phyloP scores from a whole-genome alignment of 345 rosid genomes.

The Theobroma cacao region DNA sequence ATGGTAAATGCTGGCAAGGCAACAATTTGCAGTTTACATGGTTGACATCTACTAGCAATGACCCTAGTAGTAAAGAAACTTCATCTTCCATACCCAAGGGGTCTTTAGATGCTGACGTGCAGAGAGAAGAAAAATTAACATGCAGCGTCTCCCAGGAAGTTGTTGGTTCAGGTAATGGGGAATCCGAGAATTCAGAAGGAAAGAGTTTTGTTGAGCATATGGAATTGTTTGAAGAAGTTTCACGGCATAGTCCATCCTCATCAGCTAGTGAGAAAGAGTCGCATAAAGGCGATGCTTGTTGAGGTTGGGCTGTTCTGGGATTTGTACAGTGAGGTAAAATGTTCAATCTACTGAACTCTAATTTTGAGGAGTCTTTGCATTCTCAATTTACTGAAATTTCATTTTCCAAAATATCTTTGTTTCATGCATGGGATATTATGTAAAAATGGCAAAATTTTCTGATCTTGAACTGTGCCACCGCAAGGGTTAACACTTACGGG shows the following conservation, averaged over 20 bases:
- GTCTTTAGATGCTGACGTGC: constrained; percentile 24
- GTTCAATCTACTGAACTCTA: constrained; percentile 27
- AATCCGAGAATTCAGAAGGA: constrained; percentile 41
- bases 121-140: constrained; percentile 29
- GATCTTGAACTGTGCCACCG: constrained; percentile 21
- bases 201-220: constrained; percentile 16
- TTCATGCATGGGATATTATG: constrained; percentile 28
- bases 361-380: constrained; percentile 20
- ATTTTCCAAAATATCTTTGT: constrained; percentile 23
- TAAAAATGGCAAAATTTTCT: constrained; percentile 26
- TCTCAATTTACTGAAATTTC: constrained; percentile 25
- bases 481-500: constrained; percentile 14
- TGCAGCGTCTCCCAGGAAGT: constrained; percentile 26
- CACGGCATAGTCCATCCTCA: constrained; percentile 25
- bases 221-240: constrained; percentile 40
- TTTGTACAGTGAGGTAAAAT: constrained; percentile 69
- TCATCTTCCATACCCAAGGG: constrained; percentile 23
- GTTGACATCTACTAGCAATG: constrained; percentile 46
- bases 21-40: constrained; percentile 65
- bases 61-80: constrained; percentile 29
- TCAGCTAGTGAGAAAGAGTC: constrained; percentile 25
- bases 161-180: constrained; percentile 35
- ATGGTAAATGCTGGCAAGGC: constrained; percentile 83
- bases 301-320: constrained; percentile 22
- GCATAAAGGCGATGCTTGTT: constrained; percentile 17